Evolutionary conservation across 2,329 filamentous ascomycete species (phyloP).

Genomic region (Phaeophleospora eucalypticola): DNA sequence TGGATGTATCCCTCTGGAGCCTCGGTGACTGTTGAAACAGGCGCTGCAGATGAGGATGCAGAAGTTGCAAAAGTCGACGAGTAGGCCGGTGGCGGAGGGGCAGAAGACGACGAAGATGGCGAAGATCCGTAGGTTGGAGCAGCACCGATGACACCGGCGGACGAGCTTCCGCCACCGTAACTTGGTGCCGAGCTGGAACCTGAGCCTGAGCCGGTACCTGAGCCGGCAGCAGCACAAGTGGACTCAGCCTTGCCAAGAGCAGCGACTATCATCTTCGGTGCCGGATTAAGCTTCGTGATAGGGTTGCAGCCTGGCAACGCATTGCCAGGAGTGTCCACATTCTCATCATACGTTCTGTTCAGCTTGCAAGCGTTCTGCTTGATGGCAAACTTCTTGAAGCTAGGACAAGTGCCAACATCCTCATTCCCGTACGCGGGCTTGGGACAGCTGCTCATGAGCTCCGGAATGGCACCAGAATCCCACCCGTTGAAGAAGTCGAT

Average conservation of each 20-base stretch:
- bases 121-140: no score
- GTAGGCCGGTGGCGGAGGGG: not conserved
- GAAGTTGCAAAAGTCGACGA: not conserved
- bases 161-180: no score
- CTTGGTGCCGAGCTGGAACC: no score
- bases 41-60: not conserved
- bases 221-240: constrained; percentile 11
- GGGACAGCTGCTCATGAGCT: constrained; percentile 64
- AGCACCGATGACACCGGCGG: no score
- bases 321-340: constrained; percentile 41
- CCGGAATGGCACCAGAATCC: constrained; percentile 56
- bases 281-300: constrained; percentile 44
- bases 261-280: constrained; percentile 18
- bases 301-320: constrained; percentile 56
- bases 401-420: constrained; percentile 55
- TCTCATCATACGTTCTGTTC: constrained; percentile 41
- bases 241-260: constrained; percentile 18
- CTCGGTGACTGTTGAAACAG: no score
- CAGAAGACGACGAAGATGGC: not conserved
- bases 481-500: constrained; percentile 52
- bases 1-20: no score
- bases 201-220: no score
- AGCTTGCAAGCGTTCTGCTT: constrained; percentile 45
- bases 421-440: constrained; percentile 59
- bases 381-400: constrained; percentile 29